Evolutionary conservation across 1,284 basidiomycete genomes (phyloP).

Genomic region (Pseudozyma flocculosa): DNA sequence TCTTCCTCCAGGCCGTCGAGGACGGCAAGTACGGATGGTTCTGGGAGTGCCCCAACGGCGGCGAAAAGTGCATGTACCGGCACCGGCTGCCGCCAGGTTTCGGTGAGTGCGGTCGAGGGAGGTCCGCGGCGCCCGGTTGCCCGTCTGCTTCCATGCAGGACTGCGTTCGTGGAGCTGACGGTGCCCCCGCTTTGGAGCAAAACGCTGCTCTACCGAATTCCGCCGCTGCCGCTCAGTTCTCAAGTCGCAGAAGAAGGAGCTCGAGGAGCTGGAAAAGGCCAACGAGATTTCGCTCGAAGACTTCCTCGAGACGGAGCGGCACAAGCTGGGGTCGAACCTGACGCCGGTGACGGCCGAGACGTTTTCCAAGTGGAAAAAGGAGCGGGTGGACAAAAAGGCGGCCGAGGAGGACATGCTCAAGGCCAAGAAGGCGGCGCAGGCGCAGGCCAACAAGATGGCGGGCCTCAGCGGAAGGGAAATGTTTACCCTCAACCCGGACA

Average conservation of each 20-base stretch:
- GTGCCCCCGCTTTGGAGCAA: no score
- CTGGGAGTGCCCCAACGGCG: constrained; percentile 65
- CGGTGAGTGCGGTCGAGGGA: not conserved
- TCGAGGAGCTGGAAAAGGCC: constrained; percentile 74
- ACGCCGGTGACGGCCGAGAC: constrained; percentile 94
- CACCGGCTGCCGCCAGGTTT: constrained; percentile 89
- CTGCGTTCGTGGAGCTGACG: no score
- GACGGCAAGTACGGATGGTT: constrained; percentile 88
- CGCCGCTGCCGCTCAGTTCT: constrained; percentile 62
- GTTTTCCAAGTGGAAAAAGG: constrained; percentile 90
- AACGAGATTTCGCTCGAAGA: constrained; percentile 86
- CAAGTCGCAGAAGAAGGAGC: constrained; percentile 73
- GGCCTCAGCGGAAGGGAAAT: constrained; percentile 96
- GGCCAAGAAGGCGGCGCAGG: constrained; percentile 82
- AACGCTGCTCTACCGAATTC: no score
- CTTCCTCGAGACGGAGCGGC: constrained; percentile 97
- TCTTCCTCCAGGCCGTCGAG: constrained; percentile 95
- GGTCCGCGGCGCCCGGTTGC: no score
- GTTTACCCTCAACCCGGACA: constrained; percentile 88
- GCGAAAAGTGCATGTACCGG: constrained; percentile 85
- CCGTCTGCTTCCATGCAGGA: no score
- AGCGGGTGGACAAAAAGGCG: constrained; percentile 64
- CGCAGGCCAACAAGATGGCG: constrained; percentile 81
- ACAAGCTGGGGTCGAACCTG: constrained; percentile 66
- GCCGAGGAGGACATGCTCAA: constrained; percentile 82